These are phyloP conservation scores for Saksenaea vasiformis DNA, from an alignment of 371 early-diverging fungal species.

Conservation along the genomic window DNA sequence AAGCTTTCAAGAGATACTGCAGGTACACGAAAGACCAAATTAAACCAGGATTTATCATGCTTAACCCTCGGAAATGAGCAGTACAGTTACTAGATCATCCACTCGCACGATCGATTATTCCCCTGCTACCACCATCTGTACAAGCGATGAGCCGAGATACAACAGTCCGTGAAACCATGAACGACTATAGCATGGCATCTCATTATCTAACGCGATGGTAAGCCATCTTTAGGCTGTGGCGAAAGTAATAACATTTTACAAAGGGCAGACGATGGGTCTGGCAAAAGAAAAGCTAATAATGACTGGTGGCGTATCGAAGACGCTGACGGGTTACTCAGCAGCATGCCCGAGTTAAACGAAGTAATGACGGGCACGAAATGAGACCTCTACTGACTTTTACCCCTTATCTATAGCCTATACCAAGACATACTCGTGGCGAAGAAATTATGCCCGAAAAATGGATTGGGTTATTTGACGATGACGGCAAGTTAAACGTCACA, in stretches of 20 bases:
- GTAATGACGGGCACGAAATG: constrained; percentile 2
- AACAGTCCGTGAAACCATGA: constrained; percentile 52
- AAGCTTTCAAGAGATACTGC: constrained; percentile 76
- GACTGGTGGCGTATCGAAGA: constrained; percentile 21
- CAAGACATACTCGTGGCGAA: constrained; percentile 40
- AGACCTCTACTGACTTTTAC: constrained; percentile 8
- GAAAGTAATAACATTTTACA: constrained; percentile 33
- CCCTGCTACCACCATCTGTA: constrained; percentile 61
- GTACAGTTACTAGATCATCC: constrained; percentile 80
- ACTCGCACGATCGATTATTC: constrained; percentile 74
- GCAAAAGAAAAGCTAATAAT: constrained; percentile 41
- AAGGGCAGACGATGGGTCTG: constrained; percentile 33
- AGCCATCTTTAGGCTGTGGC: constrained; percentile 9
- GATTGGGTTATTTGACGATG: constrained; percentile 68
- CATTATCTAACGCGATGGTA: constrained; percentile 82
- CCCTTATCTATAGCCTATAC: constrained; percentile 12
- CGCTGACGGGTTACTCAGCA: constrained; percentile 22
- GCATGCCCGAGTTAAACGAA: constrained; percentile 31
- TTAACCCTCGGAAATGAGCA: not conserved
- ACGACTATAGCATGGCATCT: constrained; percentile 81
- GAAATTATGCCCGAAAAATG: constrained; percentile 79
- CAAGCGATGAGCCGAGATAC: constrained; percentile 42
- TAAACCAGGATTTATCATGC: not conserved
- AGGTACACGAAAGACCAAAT: constrained; percentile 21
- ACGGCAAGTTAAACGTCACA: constrained; percentile 58